Evolutionary conservation across 1,284 basidiomycete species (phyloP).

Genomic region (Cutaneotrichosporon sp.): DNA sequence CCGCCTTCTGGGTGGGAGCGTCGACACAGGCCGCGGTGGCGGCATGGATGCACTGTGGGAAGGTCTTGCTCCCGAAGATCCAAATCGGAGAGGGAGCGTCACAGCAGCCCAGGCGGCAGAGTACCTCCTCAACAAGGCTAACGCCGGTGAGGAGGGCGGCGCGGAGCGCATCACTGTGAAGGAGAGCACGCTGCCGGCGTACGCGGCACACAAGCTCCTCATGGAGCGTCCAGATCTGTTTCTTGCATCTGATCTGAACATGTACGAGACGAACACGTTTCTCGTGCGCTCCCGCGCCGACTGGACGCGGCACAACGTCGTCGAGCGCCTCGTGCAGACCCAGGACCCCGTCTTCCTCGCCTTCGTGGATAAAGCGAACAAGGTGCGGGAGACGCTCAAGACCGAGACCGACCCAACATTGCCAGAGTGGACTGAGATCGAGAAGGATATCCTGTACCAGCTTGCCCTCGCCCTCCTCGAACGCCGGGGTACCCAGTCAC

Average conservation of each 20-base stretch:
- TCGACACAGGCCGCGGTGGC: constrained; percentile 20
- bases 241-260: constrained; percentile 57
- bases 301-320: constrained; percentile 56
- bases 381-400: constrained; percentile 46
- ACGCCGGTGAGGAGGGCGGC: neutral
- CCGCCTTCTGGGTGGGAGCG: constrained; percentile 19
- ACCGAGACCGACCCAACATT: constrained; percentile 13
- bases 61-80: constrained; percentile 16
- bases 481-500: constrained; percentile 58
- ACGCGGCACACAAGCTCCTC: constrained; percentile 70
- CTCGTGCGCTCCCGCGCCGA: constrained; percentile 64
- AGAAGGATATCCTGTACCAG: constrained; percentile 63
- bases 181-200: constrained; percentile 39
- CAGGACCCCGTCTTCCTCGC: constrained; percentile 51
- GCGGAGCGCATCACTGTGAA: constrained; percentile 14
- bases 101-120: constrained; percentile 34
- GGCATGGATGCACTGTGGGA: constrained; percentile 36
- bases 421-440: constrained; percentile 56
- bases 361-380: constrained; percentile 60
- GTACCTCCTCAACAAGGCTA: constrained; percentile 22
- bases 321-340: constrained; percentile 56
- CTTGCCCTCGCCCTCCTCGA: constrained; percentile 61
- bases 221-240: constrained; percentile 64
- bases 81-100: constrained; percentile 16
- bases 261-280: constrained; percentile 60